phyloP scores from a whole-genome alignment of 2,329 filamentous ascomycete species.

The Neonectria punicea region DNA sequence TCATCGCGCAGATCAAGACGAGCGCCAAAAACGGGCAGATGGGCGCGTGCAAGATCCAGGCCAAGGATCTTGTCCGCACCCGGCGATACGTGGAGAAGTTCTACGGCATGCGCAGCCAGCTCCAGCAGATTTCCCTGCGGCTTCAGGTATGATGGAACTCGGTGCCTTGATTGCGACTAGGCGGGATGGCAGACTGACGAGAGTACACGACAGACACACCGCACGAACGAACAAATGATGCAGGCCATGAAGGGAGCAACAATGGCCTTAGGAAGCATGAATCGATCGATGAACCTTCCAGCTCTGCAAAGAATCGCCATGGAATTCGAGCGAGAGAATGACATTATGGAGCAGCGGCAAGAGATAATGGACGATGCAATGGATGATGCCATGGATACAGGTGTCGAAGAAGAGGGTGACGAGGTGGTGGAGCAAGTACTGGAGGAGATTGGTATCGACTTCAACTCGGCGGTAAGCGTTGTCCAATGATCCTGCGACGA shows the following conservation, averaged over 20 bases:
- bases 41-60: conserved; percentile 98
- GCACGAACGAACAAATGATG: conserved; percentile 99
- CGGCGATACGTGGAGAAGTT: conserved; percentile 97
- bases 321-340: conserved; percentile 99
- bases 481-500: conserved; percentile 31
- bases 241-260: conserved; percentile 99
- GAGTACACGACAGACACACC: conserved; percentile 75
- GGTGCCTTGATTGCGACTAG: background rate
- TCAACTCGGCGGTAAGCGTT: conserved; percentile 82
- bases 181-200: conserved; percentile 25
- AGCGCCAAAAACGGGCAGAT: conserved; percentile 98
- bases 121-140: conserved; percentile 93
- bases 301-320: conserved; percentile 96
- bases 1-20: conserved; percentile 96
- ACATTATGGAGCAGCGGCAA: conserved; percentile 98
- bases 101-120: conserved; percentile 95
- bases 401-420: conserved; percentile 93
- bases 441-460: conserved; percentile 95
- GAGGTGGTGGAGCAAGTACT: conserved; percentile 97
- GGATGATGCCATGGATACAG: conserved; percentile 92
- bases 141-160: conserved; percentile 75
- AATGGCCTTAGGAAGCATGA: conserved; percentile 93
- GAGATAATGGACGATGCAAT: conserved; percentile 99
- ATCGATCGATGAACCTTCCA: conserved; percentile 95
- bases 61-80: conserved; percentile 94